Evolutionary conservation across 1,139 yeast genomes (phyloP).

Genomic region (Scheffersomyces stambukii): DNA sequence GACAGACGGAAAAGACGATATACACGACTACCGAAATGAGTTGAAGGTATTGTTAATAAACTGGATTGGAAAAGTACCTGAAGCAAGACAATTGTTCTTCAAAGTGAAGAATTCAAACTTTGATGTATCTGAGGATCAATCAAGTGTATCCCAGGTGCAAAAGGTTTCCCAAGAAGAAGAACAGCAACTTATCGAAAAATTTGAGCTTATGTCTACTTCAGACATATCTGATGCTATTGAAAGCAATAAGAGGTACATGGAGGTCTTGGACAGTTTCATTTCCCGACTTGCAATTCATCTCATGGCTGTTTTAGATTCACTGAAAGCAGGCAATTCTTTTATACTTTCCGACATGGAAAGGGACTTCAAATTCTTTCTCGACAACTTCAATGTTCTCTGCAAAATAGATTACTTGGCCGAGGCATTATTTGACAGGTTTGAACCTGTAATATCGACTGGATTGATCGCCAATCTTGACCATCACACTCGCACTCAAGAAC

Average conservation of each 20-base stretch:
- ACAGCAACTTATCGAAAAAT: slow-evolving; percentile 11
- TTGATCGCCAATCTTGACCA: slow-evolving; percentile 4
- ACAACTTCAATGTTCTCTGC: slow-evolving; percentile 26
- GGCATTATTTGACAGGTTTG: slow-evolving; percentile 23
- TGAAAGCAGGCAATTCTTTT: too few species aligned
- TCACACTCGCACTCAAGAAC: slow-evolving; percentile 2
- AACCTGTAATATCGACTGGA: slow-evolving; percentile 19
- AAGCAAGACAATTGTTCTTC: slow-evolving; percentile 38
- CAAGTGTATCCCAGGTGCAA: slow-evolving; percentile 1
- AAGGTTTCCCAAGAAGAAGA: slow-evolving; percentile 6
- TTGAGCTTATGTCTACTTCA: slow-evolving; percentile 8
- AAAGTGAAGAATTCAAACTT: slow-evolving; percentile 22
- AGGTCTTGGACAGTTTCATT: too few species aligned
- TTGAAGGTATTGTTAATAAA: slow-evolving; percentile 54
- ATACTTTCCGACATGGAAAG: slow-evolving; percentile 19
- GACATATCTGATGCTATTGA: slow-evolving; percentile 15
- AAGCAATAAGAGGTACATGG: too few species aligned
- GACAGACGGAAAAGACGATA: slow-evolving; percentile 16
- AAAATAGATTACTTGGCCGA: slow-evolving; percentile 30
- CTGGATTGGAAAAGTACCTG: slow-evolving; percentile 53
- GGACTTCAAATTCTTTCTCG: slow-evolving; percentile 23
- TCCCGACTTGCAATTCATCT: too few species aligned
- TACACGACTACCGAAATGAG: slow-evolving; percentile 51
- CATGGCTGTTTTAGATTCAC: too few species aligned
- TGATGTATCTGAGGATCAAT: too few species aligned